phyloP scores from a whole-genome alignment of 805 yeast genomes.

The Cyberlindnera maritima region DNA sequence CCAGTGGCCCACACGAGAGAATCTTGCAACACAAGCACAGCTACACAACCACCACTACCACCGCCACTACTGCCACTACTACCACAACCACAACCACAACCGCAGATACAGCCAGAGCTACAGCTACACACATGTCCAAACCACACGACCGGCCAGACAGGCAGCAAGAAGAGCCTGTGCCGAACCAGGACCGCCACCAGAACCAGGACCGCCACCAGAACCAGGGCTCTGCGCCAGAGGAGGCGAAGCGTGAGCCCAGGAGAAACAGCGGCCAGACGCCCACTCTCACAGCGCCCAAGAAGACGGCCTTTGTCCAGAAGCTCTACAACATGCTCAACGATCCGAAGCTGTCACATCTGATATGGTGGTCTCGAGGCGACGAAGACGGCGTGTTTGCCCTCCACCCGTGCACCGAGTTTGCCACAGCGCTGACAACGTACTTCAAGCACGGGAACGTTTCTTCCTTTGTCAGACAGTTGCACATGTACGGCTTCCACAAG shows the following conservation, averaged over 20 bases:
- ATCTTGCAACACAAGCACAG: no score
- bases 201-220: no score
- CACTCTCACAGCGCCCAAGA: conserved; percentile 12
- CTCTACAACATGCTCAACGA: conserved; percentile 63
- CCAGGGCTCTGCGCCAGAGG: not conserved
- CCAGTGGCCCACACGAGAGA: no score
- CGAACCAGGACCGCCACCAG: no score
- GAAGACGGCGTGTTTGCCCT: conserved; percentile 55
- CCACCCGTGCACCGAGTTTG: conserved; percentile 63
- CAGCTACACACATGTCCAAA: not conserved
- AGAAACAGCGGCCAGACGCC: not conserved
- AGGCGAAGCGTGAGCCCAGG: not conserved
- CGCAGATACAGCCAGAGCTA: no score
- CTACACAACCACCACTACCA: no score
- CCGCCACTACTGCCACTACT: no score
- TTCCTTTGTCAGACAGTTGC: conserved; percentile 88
- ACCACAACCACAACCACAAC: no score
- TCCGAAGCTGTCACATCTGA: conserved; percentile 46
- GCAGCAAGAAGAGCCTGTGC: not conserved
- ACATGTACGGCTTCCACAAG: conserved; percentile 96
- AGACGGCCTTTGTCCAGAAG: conserved; percentile 59
- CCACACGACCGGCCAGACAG: not conserved
- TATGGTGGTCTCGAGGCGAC: conserved; percentile 59
- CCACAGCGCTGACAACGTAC: conserved; percentile 60
- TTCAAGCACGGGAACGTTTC: conserved; percentile 95